phyloP scores from a whole-genome alignment of 257 asterid genomes.

The Solanum chmielewskii region DNA sequence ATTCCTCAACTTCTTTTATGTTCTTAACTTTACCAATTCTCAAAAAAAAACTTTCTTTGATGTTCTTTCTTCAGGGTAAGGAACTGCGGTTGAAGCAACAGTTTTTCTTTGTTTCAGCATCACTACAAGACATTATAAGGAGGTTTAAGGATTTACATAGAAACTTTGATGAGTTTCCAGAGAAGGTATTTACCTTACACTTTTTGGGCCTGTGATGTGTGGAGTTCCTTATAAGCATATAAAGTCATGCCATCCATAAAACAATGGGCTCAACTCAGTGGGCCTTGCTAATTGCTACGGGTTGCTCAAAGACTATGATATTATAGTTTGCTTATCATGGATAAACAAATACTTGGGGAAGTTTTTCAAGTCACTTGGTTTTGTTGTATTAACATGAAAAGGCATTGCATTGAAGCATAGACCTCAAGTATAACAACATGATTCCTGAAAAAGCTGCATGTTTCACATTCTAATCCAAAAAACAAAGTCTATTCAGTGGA shows the following conservation, averaged over 20 bases:
- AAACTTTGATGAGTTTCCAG: conserved; percentile 39
- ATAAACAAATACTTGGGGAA: background rate
- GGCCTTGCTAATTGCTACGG: background rate
- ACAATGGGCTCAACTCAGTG: background rate
- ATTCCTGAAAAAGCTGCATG: background rate
- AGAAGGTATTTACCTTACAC: conserved; percentile 10
- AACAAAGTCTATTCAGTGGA: background rate
- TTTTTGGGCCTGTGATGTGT: background rate
- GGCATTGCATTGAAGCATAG: background rate
- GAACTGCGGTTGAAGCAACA: conserved; percentile 43
- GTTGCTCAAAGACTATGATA: background rate
- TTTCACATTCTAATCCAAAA: background rate
- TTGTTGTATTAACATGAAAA: background rate
- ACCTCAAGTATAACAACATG: background rate
- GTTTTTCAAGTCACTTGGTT: background rate
- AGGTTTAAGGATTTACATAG: conserved; percentile 28
- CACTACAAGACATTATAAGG: conserved; percentile 32
- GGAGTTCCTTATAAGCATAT: background rate
- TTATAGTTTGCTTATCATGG: background rate
- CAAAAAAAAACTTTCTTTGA: background rate
- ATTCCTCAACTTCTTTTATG: background rate
- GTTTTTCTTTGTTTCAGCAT: conserved; percentile 45
- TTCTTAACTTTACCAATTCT: background rate
- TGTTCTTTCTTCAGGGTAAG: conserved; percentile 30
- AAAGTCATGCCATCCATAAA: background rate